phyloP scores from a whole-genome alignment of 768 basidiomycete genomes.

The Tephrocybe sp. region DNA sequence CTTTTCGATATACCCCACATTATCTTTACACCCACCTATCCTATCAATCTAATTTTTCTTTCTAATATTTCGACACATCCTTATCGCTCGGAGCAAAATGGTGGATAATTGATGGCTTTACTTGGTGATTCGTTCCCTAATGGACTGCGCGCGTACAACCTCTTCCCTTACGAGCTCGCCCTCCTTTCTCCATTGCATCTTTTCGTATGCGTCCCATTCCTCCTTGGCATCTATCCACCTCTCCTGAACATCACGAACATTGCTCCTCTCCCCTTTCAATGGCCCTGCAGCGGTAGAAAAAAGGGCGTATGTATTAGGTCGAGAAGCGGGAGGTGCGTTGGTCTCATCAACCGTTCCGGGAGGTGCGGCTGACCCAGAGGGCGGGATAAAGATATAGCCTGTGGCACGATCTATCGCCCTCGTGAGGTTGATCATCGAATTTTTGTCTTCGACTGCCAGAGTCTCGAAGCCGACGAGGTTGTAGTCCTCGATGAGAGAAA shows the following conservation, averaged over 20 bases:
- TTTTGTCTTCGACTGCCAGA: slow-evolving; percentile 95
- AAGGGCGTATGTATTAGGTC: slow-evolving; percentile 66
- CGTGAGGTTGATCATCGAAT: slow-evolving; percentile 89
- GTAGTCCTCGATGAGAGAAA: slow-evolving; percentile 92
- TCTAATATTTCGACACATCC: too few relatives aligned
- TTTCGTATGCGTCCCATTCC: slow-evolving; percentile 81
- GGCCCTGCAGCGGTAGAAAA: slow-evolving; percentile 64
- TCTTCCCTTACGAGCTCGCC: slow-evolving; percentile 55
- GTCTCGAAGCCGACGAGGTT: slow-evolving; percentile 95
- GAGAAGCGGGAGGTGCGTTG: slow-evolving; percentile 37
- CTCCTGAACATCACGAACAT: slow-evolving; percentile 82
- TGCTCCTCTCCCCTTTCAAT: slow-evolving; percentile 45
- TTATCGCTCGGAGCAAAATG: too few relatives aligned
- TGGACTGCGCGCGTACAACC: slow-evolving; percentile 30
- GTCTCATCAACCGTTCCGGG: slow-evolving; percentile 33
- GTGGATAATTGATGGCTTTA: too few relatives aligned
- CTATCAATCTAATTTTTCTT: too few relatives aligned
- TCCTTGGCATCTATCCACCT: slow-evolving; percentile 88
- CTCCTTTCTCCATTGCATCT: slow-evolving; percentile 71
- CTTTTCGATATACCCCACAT: background rate
- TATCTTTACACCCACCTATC: too few relatives aligned
- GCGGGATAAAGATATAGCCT: slow-evolving; percentile 85
- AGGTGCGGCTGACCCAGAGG: slow-evolving; percentile 28
- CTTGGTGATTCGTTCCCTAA: slow-evolving; percentile 33
- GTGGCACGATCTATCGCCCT: slow-evolving; percentile 86